A percentile compares a stretch with the other conserved stretches of the same genome.
Evolutionary conservation across 2,329 filamentous ascomycete genomes (phyloP).

Genomic region (Trichoderma harzianum): DNA sequence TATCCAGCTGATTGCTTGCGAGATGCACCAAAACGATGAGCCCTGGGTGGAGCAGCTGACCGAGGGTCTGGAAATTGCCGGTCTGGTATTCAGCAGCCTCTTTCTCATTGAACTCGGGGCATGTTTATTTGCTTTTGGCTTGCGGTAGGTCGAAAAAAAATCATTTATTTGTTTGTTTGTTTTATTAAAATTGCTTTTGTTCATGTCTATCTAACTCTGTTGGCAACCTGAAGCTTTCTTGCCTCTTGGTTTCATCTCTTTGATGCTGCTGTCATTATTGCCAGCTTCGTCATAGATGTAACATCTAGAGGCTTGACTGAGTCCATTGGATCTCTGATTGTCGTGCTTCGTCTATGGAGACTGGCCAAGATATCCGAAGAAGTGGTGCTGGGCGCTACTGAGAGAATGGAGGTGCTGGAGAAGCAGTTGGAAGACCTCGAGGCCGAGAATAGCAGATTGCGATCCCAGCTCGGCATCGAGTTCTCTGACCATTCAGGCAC

Average conservation of each 20-base stretch:
- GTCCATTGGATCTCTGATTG: conserved; percentile 63
- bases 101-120: conserved; percentile 62
- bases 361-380: conserved; percentile 71
- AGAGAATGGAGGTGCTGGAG: conserved; percentile 58
- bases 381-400: conserved; percentile 58
- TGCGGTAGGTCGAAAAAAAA: conserved; percentile 42
- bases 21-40: conserved; percentile 38
- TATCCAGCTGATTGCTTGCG: conserved; percentile 47
- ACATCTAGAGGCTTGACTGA: conserved; percentile 57
- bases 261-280: conserved; percentile 60
- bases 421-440: conserved; percentile 50
- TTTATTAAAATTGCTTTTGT: neutral
- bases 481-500: conserved; percentile 20
- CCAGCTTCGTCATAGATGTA: conserved; percentile 60
- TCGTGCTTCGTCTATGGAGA: conserved; percentile 64
- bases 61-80: conserved; percentile 46
- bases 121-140: conserved; percentile 60
- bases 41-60: conserved; percentile 40
- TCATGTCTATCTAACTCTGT: neutral
- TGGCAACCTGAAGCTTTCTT: conserved; percentile 47
- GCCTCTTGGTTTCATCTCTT: conserved; percentile 59
- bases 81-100: conserved; percentile 58
- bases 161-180: neutral
- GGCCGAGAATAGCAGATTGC: conserved; percentile 39
- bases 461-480: conserved; percentile 22